A percentile compares a stretch with the other conserved stretches of the same genome.
Conservation (phyloP, 2,329 filamentous ascomycete genomes). For the Epichloe brachyelytri region DNA sequence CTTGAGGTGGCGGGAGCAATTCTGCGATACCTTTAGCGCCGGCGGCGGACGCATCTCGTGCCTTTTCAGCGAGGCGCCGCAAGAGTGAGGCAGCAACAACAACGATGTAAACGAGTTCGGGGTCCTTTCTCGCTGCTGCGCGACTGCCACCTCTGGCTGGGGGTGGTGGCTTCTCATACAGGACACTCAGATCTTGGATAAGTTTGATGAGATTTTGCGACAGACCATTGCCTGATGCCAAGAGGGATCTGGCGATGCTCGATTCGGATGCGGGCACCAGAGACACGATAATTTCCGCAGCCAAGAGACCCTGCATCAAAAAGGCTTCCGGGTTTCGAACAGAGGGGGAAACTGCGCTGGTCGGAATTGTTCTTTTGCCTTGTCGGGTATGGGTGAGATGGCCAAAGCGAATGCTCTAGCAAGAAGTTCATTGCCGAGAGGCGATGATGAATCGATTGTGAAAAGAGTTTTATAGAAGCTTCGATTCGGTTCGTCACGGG, state of each 20-base stretch:
- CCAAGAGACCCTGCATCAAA: conserved; percentile 82
- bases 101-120: conserved; percentile 49
- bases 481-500: conserved; percentile 85
- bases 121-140: conserved; percentile 28
- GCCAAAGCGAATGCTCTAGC: conserved; percentile 80
- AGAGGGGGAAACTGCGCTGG: conserved; percentile 49
- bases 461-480: conserved; percentile 76
- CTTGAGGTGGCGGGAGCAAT: conserved; percentile 53
- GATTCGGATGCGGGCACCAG: conserved; percentile 60
- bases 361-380: conserved; percentile 35
- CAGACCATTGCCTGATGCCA: conserved; percentile 73
- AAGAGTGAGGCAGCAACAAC: conserved; percentile 55
- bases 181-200: conserved; percentile 56
- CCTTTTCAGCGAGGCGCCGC: conserved; percentile 57
- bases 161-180: conserved; percentile 31
- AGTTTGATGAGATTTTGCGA: conserved; percentile 67
- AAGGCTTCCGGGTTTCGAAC: conserved; percentile 73
- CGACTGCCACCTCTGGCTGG: conserved; percentile 18
- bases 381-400: conserved; percentile 71
- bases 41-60: conserved; percentile 40
- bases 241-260: conserved; percentile 63
- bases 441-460: conserved; percentile 51
- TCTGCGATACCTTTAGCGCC: conserved; percentile 41
- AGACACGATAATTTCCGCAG: conserved; percentile 75
- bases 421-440: conserved; percentile 62